phyloP scores from a whole-genome alignment of 2,329 filamentous ascomycete genomes.

The Aphanocladium album region DNA sequence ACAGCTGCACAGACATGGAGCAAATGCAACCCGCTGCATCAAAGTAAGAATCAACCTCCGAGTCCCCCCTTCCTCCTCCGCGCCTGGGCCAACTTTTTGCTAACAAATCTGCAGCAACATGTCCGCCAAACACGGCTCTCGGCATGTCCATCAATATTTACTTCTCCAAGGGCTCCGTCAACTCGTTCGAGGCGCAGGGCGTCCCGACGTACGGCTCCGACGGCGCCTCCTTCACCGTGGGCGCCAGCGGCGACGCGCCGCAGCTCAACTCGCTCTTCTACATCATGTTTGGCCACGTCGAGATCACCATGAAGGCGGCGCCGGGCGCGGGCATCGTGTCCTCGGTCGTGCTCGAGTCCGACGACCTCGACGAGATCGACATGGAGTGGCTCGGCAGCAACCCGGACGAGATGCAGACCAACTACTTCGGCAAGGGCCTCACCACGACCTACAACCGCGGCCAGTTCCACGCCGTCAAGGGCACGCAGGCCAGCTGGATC shows the following conservation, averaged over 20 bases:
- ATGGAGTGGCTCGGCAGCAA: slow-evolving; percentile 90
- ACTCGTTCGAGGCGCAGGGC: slow-evolving; percentile 70
- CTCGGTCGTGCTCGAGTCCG: slow-evolving; percentile 84
- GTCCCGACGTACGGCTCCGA: slow-evolving; percentile 65
- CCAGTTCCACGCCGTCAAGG: slow-evolving; percentile 63
- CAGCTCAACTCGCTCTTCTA: slow-evolving; percentile 89
- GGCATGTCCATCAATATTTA: slow-evolving; percentile 79
- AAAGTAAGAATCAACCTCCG: not conserved
- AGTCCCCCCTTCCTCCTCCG: too few species aligned
- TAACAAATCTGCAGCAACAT: slow-evolving; percentile 42
- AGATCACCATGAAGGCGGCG: slow-evolving; percentile 78
- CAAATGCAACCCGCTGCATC: slow-evolving; percentile 13
- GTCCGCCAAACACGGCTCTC: slow-evolving; percentile 72
- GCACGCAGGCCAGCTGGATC: slow-evolving; percentile 71
- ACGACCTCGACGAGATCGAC: slow-evolving; percentile 92
- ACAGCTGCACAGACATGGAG: slow-evolving; percentile 13
- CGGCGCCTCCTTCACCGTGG: slow-evolving; percentile 77
- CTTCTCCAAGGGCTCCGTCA: slow-evolving; percentile 71
- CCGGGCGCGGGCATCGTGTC: slow-evolving; percentile 90
- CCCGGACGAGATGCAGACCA: slow-evolving; percentile 76
- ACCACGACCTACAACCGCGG: slow-evolving; percentile 84
- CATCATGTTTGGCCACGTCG: slow-evolving; percentile 97
- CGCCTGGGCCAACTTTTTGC: not conserved
- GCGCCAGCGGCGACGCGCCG: slow-evolving; percentile 73
- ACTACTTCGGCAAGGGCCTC: slow-evolving; percentile 94